These are phyloP conservation scores for Candida sp. DNA, from an alignment of 1,139 yeast species.

Conservation along the genomic window DNA sequence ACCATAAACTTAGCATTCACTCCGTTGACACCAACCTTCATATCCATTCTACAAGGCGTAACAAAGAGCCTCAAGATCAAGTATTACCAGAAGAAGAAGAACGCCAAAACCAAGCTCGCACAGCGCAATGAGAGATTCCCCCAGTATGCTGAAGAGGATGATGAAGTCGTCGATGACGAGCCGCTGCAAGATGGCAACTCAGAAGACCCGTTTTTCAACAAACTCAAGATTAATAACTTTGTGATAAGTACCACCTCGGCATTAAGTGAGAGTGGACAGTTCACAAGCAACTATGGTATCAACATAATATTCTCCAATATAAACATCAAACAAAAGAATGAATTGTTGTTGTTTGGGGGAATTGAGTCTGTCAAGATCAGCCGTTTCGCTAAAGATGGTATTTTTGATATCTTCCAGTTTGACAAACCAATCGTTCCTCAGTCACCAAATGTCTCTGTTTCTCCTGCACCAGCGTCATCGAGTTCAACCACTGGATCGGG, in stretches of 20 bases:
- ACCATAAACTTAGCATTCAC: slow-evolving; percentile 45
- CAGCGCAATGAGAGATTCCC: slow-evolving; percentile 25
- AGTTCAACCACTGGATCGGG: slow-evolving; percentile 9
- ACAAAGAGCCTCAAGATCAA: slow-evolving; percentile 35
- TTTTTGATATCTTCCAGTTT: slow-evolving; percentile 23
- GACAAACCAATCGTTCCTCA: slow-evolving; percentile 12
- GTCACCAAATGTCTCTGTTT: slow-evolving; percentile 6
- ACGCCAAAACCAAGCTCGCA: slow-evolving; percentile 14
- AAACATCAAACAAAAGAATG: slow-evolving; percentile 46
- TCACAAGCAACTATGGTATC: slow-evolving; percentile 32
- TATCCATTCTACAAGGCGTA: slow-evolving; percentile 34
- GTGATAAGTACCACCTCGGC: slow-evolving; percentile 51
- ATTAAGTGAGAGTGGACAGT: slow-evolving; percentile 37
- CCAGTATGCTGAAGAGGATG: slow-evolving; percentile 29
- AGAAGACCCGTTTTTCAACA: slow-evolving; percentile 28
- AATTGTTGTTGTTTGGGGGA: slow-evolving; percentile 51
- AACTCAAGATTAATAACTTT: slow-evolving; percentile 36
- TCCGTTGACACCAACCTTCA: slow-evolving; percentile 40
- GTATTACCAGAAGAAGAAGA: slow-evolving; percentile 32
- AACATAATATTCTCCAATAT: slow-evolving; percentile 33
- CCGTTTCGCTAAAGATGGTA: slow-evolving; percentile 19
- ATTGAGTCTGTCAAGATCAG: slow-evolving; percentile 34
- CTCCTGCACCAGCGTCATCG: slow-evolving; percentile 12
- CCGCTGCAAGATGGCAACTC: slow-evolving; percentile 13
- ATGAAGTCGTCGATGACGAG: slow-evolving; percentile 16